Conservation (phyloP, 1,284 basidiomycete species). For the Ceratobasidium sp. region DNA sequence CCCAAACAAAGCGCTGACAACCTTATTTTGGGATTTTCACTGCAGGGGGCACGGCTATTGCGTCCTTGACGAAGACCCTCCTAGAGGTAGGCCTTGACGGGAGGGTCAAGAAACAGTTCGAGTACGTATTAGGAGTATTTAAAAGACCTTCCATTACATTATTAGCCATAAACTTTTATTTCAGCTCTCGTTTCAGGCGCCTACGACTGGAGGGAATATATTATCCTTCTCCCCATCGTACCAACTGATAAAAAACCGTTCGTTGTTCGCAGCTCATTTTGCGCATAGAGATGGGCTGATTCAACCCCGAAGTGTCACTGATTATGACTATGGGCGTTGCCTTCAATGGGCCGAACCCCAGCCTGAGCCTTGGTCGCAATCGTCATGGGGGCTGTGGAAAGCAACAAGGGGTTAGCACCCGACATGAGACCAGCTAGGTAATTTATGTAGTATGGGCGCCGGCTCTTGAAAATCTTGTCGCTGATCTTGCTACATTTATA, state of each 20-base stretch:
- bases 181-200: too few relatives aligned
- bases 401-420: background rate
- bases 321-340: background rate
- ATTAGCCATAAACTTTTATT: too few relatives aligned
- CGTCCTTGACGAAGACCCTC: background rate
- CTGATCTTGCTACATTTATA: background rate
- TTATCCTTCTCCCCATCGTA: too few relatives aligned
- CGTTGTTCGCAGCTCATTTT: too few relatives aligned
- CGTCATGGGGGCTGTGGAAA: background rate
- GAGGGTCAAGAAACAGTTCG: constrained; percentile 7
- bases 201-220: too few relatives aligned
- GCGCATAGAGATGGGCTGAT: constrained; percentile 6
- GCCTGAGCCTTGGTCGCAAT: background rate
- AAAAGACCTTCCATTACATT: too few relatives aligned
- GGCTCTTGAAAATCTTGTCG: background rate
- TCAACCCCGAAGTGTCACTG: background rate
- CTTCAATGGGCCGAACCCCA: background rate
- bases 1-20: background rate
- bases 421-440: constrained; percentile 11
- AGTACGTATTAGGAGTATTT: background rate
- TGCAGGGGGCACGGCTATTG: background rate
- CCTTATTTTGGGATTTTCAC: background rate
- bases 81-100: background rate
- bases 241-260: too few relatives aligned
- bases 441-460: background rate